Conservation (phyloP, 2,329 filamentous ascomycete species). For the Aspergillus bombycis region DNA sequence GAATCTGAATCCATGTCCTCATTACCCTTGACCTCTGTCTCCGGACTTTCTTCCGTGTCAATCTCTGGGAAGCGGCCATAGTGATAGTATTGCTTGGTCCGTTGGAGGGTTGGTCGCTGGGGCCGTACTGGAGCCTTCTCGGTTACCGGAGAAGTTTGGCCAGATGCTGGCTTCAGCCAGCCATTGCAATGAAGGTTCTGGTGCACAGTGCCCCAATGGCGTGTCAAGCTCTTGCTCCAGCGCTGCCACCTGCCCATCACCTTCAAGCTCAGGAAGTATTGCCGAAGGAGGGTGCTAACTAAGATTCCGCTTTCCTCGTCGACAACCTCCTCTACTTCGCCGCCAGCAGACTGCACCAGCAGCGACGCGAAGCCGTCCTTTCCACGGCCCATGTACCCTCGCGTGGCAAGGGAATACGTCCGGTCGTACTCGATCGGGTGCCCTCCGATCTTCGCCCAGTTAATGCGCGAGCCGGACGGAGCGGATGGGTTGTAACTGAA, state of each 20-base stretch:
- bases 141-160: constrained; percentile 30
- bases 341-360: constrained; percentile 75
- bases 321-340: constrained; percentile 75
- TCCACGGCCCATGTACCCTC: constrained; percentile 86
- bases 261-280: constrained; percentile 87
- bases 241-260: constrained; percentile 79
- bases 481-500: constrained; percentile 71
- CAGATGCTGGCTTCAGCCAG: constrained; percentile 50
- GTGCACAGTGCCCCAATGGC: constrained; percentile 70
- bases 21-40: constrained; percentile 50
- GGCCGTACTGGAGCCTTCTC: constrained; percentile 27
- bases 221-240: constrained; percentile 64
- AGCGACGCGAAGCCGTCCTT: constrained; percentile 83
- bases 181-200: constrained; percentile 60
- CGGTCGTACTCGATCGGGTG: constrained; percentile 63
- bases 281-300: constrained; percentile 81
- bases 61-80: constrained; percentile 36
- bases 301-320: constrained; percentile 85
- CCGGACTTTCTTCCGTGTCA: constrained; percentile 21
- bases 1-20: constrained; percentile 49
- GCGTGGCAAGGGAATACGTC: constrained; percentile 74
- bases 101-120: constrained; percentile 25
- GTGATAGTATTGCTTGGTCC: constrained; percentile 31
- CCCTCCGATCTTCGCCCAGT: constrained; percentile 63
- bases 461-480: constrained; percentile 64